A percentile compares a stretch with the other conserved stretches of the same genome.
Conservation (phyloP, 2,329 filamentous ascomycete species). For the Sporothrix humicola region DNA sequence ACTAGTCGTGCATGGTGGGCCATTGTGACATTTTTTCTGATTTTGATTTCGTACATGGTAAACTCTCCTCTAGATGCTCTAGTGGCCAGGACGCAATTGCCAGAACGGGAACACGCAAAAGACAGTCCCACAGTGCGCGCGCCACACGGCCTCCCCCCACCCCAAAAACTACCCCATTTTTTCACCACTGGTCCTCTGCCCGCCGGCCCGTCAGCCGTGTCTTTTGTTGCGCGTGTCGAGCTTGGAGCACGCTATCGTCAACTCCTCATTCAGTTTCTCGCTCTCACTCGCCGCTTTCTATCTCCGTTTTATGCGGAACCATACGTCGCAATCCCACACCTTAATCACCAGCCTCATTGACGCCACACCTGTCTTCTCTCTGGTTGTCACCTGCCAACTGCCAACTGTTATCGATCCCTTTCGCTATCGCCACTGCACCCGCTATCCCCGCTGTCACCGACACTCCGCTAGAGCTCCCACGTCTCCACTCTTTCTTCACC, state of each 20-base stretch:
- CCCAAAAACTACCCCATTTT: not conserved
- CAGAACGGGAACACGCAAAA: not conserved
- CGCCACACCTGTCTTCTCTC: no score
- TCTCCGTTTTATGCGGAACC: not conserved
- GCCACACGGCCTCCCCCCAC: not conserved
- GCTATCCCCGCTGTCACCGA: no score
- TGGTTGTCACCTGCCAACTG: no score
- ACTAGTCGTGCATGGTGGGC: no score
- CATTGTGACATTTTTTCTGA: no score
- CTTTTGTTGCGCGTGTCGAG: not conserved
- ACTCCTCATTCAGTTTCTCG: not conserved
- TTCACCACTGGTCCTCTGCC: slow-evolving; percentile 2
- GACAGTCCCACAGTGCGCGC: slow-evolving; percentile 22
- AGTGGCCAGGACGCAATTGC: not conserved
- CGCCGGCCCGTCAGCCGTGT: slow-evolving; percentile 30
- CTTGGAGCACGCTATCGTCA: not conserved
- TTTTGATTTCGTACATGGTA: no score
- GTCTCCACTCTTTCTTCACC: no score
- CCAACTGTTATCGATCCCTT: no score
- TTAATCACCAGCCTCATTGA: not conserved
- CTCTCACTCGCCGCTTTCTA: not conserved
- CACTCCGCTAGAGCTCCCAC: no score
- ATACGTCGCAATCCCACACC: not conserved
- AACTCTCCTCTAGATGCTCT: not conserved
- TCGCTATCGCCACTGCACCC: no score